Conservation (phyloP, 345 rosid species). For the Dovyalis caffra region DNA sequence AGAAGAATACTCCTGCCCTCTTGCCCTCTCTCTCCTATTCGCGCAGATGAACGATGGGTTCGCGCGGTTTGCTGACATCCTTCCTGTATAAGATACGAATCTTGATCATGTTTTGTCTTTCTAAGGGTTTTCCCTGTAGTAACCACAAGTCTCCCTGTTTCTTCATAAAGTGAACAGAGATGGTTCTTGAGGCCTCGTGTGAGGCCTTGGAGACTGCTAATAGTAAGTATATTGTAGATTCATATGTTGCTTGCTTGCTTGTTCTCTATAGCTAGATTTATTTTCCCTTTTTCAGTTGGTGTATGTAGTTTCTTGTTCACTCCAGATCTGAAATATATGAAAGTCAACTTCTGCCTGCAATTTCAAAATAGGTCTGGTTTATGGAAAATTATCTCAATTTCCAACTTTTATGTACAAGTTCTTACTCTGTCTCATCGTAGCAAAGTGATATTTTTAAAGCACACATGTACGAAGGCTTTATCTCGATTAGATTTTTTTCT, state of each 20-base stretch:
- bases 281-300: too few species aligned
- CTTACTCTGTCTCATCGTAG: background rate
- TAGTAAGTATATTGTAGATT: background rate
- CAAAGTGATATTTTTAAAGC: background rate
- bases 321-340: background rate
- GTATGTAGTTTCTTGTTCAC: background rate
- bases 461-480: background rate
- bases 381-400: background rate
- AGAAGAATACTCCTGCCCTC: background rate
- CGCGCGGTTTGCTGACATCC: background rate
- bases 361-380: background rate
- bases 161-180: background rate
- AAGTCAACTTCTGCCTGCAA: background rate
- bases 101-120: too few species aligned
- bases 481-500: background rate
- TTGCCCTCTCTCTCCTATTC: background rate
- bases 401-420: background rate
- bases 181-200: background rate
- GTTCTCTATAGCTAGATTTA: too few species aligned
- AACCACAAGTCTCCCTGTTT: background rate
- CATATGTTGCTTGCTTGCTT: background rate
- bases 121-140: too few species aligned
- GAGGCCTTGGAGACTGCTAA: background rate
- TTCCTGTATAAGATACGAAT: too few species aligned
- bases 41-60: background rate